Evolutionary conservation across 176 grass and related monocot species (phyloP).

Genomic region (Oryza brachyantha): DNA sequence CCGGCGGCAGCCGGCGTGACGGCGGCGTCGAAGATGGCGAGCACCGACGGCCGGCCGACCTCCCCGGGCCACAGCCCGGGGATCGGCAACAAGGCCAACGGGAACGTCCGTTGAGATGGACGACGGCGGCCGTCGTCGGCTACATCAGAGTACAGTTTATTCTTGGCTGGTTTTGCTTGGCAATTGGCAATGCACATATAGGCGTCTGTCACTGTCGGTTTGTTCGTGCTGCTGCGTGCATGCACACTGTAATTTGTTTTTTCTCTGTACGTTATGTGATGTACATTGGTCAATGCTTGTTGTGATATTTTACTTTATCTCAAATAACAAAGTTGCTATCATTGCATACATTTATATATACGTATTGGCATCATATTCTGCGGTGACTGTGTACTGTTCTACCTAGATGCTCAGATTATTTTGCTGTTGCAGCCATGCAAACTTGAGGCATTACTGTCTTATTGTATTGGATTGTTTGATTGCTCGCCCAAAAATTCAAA

Average conservation of each 20-base stretch:
- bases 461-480: no score
- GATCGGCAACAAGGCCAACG: conserved; percentile 51
- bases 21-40: conserved; percentile 13
- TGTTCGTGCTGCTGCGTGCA: not conserved
- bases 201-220: not conserved
- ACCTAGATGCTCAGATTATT: not conserved
- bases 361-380: no score
- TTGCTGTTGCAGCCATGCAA: not conserved
- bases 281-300: not conserved
- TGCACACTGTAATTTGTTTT: not conserved
- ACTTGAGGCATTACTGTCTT: not conserved
- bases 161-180: not conserved
- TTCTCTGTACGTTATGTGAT: not conserved
- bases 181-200: not conserved
- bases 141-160: not conserved
- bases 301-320: not conserved
- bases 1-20: not conserved
- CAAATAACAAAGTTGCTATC: not conserved
- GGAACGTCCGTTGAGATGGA: conserved; percentile 30
- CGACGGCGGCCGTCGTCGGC: not conserved
- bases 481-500: no score
- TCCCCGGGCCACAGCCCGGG: conserved; percentile 65
- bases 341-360: no score
- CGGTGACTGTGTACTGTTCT: not conserved
- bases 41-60: conserved; percentile 44